Evolutionary conservation across 306 rosid species (phyloP).

Genomic region (Heteromeles arbutifolia): DNA sequence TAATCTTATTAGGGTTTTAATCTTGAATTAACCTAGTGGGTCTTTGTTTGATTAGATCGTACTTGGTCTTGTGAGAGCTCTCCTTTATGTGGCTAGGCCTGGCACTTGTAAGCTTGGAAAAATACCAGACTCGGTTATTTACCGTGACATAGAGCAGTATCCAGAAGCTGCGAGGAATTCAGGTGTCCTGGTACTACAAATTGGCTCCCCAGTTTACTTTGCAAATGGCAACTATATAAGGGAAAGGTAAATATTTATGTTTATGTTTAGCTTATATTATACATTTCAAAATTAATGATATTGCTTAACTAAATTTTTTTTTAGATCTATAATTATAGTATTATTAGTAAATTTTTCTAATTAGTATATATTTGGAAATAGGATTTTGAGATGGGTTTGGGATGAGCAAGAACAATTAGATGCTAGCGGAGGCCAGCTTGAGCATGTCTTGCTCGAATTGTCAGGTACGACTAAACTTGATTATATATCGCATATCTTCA

Average conservation of each 20-base stretch:
- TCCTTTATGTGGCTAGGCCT: constrained; percentile 81
- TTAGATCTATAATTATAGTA: not conserved
- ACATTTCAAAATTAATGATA: no score
- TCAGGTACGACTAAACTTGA: constrained; percentile 37
- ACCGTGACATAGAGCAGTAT: constrained; percentile 67
- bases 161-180: constrained; percentile 23
- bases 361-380: constrained; percentile 13
- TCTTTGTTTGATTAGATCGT: constrained; percentile 37
- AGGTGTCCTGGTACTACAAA: constrained; percentile 55
- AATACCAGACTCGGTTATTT: constrained; percentile 35
- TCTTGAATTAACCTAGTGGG: not conserved
- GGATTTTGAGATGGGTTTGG: constrained; percentile 68
- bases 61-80: constrained; percentile 64
- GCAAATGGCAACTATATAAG: constrained; percentile 58
- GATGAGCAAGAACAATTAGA: constrained; percentile 29
- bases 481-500: no score
- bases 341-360: not conserved
- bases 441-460: constrained; percentile 59
- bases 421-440: constrained; percentile 21
- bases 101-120: constrained; percentile 71
- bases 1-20: no score
- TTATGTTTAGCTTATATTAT: no score
- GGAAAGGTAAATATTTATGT: constrained; percentile 47
- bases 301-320: no score
- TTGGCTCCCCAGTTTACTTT: constrained; percentile 87